Conservation (phyloP, 495 filamentous ascomycete genomes). For the Mytilinidion resinicola region DNA sequence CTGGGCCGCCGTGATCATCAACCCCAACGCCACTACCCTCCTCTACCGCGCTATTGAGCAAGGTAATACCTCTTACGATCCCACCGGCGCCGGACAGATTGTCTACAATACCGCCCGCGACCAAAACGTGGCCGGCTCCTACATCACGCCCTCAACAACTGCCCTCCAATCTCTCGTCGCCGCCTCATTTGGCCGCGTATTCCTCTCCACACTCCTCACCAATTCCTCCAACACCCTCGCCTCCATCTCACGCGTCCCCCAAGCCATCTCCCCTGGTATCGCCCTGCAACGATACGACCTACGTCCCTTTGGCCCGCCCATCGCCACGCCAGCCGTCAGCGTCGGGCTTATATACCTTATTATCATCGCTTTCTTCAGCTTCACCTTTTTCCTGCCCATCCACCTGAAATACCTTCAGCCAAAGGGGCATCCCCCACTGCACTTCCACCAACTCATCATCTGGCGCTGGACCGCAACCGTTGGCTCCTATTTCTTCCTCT, state of each 20-base stretch:
- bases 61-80: conserved; percentile 52
- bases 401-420: conserved; percentile 52
- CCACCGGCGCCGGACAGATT: conserved; percentile 18
- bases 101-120: conserved; percentile 23
- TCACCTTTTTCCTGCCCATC: conserved; percentile 62
- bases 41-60: conserved; percentile 50
- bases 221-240: conserved; percentile 13
- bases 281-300: conserved; percentile 56
- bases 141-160: conserved; percentile 12
- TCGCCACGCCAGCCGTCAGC: conserved; percentile 52
- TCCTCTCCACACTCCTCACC: conserved; percentile 14
- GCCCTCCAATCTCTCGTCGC: conserved; percentile 13
- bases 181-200: conserved; percentile 11
- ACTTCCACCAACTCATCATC: conserved; percentile 53
- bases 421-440: conserved; percentile 50
- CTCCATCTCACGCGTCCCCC: conserved; percentile 45
- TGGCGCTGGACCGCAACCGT: conserved; percentile 59
- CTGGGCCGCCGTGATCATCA: conserved; percentile 60
- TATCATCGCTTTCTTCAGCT: conserved; percentile 68
- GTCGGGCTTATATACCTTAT: conserved; percentile 69
- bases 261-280: conserved; percentile 58
- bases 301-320: conserved; percentile 54
- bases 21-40: conserved; percentile 57
- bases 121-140: conserved; percentile 4
- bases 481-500: conserved; percentile 59